These are phyloP conservation scores for Pichia pseudocactophila DNA, from an alignment of 805 yeast genomes.

Conservation along the genomic window DNA sequence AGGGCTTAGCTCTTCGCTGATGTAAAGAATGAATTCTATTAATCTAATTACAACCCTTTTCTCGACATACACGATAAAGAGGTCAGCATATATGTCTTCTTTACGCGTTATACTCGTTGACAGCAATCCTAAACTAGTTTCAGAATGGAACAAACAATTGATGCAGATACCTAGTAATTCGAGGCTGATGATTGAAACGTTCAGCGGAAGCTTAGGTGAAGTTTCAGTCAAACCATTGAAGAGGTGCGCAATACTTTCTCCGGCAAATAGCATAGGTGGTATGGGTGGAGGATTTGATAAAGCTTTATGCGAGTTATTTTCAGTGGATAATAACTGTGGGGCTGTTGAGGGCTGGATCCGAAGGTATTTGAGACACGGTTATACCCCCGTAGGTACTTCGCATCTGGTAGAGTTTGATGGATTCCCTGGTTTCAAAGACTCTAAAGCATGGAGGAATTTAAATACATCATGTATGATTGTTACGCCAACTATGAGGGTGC, in stretches of 20 bases:
- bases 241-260: slow-evolving; percentile 33
- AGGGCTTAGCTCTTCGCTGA: too few relatives aligned
- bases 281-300: slow-evolving; percentile 46
- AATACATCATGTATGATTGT: slow-evolving; percentile 28
- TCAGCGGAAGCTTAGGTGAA: slow-evolving; percentile 1
- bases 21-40: too few relatives aligned
- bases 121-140: not conserved
- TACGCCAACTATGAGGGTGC: slow-evolving; percentile 34
- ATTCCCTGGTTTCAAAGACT: slow-evolving; percentile 11
- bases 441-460: slow-evolving; percentile 25
- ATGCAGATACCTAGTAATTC: not conserved
- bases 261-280: slow-evolving; percentile 43
- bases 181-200: not conserved
- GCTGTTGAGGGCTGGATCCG: slow-evolving; percentile 20
- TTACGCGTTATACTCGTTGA: slow-evolving; percentile 3
- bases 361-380: slow-evolving; percentile 22
- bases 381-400: slow-evolving; percentile 25
- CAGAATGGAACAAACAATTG: slow-evolving; percentile 6
- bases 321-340: slow-evolving; percentile 10
- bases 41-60: too few relatives aligned
- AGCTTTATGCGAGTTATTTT: slow-evolving; percentile 26
- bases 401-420: slow-evolving; percentile 24
- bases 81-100: too few relatives aligned
- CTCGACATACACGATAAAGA: too few relatives aligned
- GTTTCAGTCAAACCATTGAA: not conserved